These are phyloP conservation scores for Phylloporus arenicola DNA, from an alignment of 768 basidiomycete genomes.

Conservation along the genomic window DNA sequence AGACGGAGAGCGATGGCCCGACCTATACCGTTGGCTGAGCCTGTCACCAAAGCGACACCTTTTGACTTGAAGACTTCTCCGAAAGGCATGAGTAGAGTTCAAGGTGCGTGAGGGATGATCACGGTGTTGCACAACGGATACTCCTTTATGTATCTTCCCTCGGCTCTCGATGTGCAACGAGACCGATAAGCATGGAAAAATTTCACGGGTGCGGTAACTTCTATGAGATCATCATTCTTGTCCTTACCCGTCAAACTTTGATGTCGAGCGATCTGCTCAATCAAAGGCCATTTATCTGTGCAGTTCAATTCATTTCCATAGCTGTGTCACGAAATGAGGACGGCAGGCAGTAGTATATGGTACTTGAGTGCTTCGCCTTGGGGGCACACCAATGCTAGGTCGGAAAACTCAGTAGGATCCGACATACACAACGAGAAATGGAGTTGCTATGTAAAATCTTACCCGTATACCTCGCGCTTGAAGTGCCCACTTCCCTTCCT, in stretches of 20 bases:
- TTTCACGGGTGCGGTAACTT: neutral
- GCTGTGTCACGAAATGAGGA: no score
- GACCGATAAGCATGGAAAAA: neutral
- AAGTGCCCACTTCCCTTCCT: no score
- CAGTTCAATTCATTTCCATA: no score
- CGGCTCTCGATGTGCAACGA: neutral
- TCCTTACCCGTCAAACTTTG: no score
- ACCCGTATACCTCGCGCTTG: no score
- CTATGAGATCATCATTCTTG: neutral
- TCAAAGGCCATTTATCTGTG: no score
- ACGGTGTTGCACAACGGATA: neutral
- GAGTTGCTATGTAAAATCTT: no score
- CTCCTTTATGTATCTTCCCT: neutral
- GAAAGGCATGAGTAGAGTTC: conserved; percentile 2
- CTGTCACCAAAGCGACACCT: conserved; percentile 30
- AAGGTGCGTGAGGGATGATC: neutral
- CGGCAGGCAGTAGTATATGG: no score
- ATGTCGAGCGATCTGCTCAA: neutral
- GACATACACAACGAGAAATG: no score
- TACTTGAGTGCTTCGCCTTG: no score
- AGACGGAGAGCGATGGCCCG: conserved; percentile 32
- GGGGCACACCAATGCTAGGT: no score
- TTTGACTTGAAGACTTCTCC: conserved; percentile 11
- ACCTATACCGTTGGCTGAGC: conserved; percentile 32
- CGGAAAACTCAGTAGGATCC: no score